These are phyloP conservation scores for Pythium plurisporium DNA, from an alignment of 352 stramenopile species.

Conservation along the genomic window DNA sequence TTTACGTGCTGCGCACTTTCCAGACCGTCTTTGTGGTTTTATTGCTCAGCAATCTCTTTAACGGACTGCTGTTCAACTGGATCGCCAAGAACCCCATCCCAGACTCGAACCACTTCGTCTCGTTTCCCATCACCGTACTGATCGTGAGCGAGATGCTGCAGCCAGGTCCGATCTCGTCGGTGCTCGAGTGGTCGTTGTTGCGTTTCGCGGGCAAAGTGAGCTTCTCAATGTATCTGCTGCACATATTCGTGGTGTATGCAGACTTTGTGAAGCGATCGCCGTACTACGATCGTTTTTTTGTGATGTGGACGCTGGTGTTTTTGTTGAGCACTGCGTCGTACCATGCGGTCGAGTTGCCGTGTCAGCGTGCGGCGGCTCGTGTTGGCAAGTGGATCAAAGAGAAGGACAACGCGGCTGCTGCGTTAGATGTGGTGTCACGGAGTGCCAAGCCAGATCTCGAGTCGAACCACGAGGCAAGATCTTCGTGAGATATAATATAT, in stretches of 20 bases:
- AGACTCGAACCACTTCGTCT: slow-evolving; percentile 19
- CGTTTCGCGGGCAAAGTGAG: slow-evolving; percentile 35
- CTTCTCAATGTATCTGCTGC: slow-evolving; percentile 41
- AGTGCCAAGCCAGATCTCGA: not conserved
- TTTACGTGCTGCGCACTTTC: slow-evolving; percentile 9
- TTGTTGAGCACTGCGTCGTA: slow-evolving; percentile 35
- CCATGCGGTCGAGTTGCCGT: slow-evolving; percentile 41
- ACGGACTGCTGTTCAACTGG: slow-evolving; percentile 28
- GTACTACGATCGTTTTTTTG: slow-evolving; percentile 35
- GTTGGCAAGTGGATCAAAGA: slow-evolving; percentile 24
- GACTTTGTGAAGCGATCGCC: slow-evolving; percentile 17
- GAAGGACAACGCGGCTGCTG: not conserved
- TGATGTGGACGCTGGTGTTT: slow-evolving; percentile 23
- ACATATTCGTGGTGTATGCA: slow-evolving; percentile 39
- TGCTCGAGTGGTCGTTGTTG: slow-evolving; percentile 32
- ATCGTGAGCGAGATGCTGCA: slow-evolving; percentile 39
- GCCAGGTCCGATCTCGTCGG: slow-evolving; percentile 19
- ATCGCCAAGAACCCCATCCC: slow-evolving; percentile 21
- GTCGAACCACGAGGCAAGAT: no score
- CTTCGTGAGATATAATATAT: no score
- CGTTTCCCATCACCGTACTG: slow-evolving; percentile 18
- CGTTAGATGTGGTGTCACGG: no score
- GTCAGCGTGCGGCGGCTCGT: slow-evolving; percentile 32
- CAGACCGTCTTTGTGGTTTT: slow-evolving; percentile 17
- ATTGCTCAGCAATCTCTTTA: slow-evolving; percentile 23